phyloP scores from a whole-genome alignment of 176 grass and related monocot species.

The Rhynchospora breviuscula region DNA sequence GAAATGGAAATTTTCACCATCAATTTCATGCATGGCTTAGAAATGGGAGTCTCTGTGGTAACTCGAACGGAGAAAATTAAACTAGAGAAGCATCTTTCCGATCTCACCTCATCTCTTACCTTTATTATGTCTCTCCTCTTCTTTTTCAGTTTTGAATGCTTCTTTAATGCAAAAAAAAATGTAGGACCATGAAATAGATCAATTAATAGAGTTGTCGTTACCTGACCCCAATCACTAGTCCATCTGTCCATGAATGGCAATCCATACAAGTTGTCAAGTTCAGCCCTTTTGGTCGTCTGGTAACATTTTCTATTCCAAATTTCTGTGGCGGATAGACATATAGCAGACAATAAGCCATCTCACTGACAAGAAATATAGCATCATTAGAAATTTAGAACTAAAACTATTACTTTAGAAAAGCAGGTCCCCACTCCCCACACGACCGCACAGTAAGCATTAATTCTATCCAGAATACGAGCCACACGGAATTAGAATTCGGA shows the following conservation, averaged over 20 bases:
- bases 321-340: not conserved
- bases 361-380: not conserved
- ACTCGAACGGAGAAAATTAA: not conserved
- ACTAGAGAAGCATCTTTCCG: not conserved
- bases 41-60: not conserved
- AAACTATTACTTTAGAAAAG: not conserved
- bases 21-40: not conserved
- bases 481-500: no score
- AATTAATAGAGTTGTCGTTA: conserved; percentile 24
- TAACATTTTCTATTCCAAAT: not conserved
- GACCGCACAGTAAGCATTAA: no score
- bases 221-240: conserved; percentile 27
- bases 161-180: conserved; percentile 23
- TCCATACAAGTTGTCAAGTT: conserved; percentile 17
- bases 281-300: conserved; percentile 1
- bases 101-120: not conserved
- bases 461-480: no score
- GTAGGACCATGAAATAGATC: conserved; percentile 20
- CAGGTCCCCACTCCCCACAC: no score
- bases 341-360: not conserved
- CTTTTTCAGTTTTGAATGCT: conserved; percentile 23
- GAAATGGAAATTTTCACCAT: not conserved
- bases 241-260: conserved; percentile 24
- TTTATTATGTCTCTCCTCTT: not conserved
- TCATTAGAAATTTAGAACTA: not conserved